A percentile compares a stretch with the other conserved stretches of the same genome.
Conservation (phyloP, 805 yeast genomes). For the Cyberlindnera maclurae region DNA sequence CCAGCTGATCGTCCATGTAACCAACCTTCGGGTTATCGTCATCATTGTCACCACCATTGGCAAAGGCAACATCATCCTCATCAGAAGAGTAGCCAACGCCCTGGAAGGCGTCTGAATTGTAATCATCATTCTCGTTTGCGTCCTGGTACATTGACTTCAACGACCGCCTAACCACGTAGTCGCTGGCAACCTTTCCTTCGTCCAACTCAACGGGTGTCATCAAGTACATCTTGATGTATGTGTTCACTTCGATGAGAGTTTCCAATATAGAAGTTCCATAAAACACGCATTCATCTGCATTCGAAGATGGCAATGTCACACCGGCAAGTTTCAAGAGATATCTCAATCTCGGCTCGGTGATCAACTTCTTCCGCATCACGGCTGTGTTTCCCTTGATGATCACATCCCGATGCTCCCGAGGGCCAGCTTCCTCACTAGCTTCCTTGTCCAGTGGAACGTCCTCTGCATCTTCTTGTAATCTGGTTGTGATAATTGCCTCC, state of each 20-base stretch:
- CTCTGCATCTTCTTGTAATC: constrained; percentile 14
- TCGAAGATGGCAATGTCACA: constrained; percentile 33
- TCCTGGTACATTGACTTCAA: constrained; percentile 29
- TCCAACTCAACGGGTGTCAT: constrained; percentile 29
- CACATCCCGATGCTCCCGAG: constrained; percentile 4
- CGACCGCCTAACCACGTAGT: constrained; percentile 26
- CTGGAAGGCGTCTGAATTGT: constrained; percentile 25
- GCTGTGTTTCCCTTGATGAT: constrained; percentile 18
- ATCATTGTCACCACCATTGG: constrained; percentile 1
- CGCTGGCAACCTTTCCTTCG: constrained; percentile 28
- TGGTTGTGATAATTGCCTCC: constrained; percentile 24
- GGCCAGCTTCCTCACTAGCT: constrained; percentile 5
- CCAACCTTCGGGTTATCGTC: constrained; percentile 17
- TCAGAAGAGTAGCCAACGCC: constrained; percentile 24
- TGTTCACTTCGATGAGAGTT: constrained; percentile 28
- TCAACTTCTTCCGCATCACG: constrained; percentile 23
- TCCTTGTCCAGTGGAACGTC: constrained; percentile 8
- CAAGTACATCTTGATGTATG: constrained; percentile 37
- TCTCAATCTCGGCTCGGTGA: constrained; percentile 43
- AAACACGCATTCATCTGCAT: constrained; percentile 35
- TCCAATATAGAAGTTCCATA: constrained; percentile 27
- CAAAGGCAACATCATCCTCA: constrained; percentile 32
- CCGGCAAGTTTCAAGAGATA: constrained; percentile 41
- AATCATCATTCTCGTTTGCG: constrained; percentile 30
- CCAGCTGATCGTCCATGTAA: constrained; percentile 17